Base-by-base conservation (phyloP, 176 grass and related monocot species). In the Puccinellia tenuiflora region DNA sequence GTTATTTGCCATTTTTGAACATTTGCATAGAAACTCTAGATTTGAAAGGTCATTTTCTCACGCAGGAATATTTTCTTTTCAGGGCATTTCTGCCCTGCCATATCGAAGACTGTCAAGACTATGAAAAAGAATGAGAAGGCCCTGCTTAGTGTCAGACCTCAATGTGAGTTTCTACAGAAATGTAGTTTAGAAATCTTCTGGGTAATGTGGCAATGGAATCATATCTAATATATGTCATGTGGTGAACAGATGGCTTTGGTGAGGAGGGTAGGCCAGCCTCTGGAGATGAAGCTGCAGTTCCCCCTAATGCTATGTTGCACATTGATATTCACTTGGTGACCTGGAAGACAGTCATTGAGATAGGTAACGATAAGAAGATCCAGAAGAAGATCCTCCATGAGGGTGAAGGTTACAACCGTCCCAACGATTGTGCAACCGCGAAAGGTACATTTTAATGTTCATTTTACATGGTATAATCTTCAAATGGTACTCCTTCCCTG, bases 61-160 rank as follows among this genome's bases (percentile, higher is more conserved):
- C 70, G 25, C 25, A 15, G 60, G 26, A 76, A 34, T 76, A 14
- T 79, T 90, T 14, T 70, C 22, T 75, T 77, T 65, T 39, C 76
- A 96, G 94, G 94, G 14, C 55, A 82, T 77, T 96, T 96, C 84
- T 93, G 94, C 78, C 88, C 94, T 73, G 91, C 94, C 42, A 73
- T 93, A 77, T 77, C 94, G 5, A 96, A 88, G 80, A 84, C 91
- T 81, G 86, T 93, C 64, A 96, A 93, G 71, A 93, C 88, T 24
- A 96, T 96, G 94, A 96, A 96, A 81, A 96, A 89, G 82, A 86
- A 85, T 4, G 94, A 96, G 83, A 96, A 85, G 88, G 86, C 72
- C 61, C 86, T 87, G 6, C 91, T 96, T 81, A 91, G 84, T 62
- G 84, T 96, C 28, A 89, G 86, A 35, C 94, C 94, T 30, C 84